These are phyloP conservation scores for Verticillium nonalfalfae DNA, from an alignment of 2,329 filamentous ascomycete genomes.

Conservation along the genomic window DNA sequence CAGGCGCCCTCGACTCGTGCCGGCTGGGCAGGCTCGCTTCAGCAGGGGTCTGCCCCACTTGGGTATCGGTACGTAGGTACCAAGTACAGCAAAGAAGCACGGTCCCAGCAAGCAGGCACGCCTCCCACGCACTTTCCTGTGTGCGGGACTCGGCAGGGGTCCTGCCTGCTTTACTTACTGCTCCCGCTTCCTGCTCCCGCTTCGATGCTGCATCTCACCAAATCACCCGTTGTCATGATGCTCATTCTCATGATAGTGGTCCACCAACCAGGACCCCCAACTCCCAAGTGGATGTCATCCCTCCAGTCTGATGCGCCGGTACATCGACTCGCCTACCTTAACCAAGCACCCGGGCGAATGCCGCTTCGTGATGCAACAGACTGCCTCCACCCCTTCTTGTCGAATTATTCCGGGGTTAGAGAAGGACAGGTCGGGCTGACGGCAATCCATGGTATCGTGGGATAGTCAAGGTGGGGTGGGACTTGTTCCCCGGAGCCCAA, in stretches of 20 bases:
- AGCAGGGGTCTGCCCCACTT: neutral
- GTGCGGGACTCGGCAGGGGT: neutral
- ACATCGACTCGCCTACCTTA: neutral
- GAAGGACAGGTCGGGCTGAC: neutral
- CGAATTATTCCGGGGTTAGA: neutral
- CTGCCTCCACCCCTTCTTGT: neutral
- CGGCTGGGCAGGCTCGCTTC: neutral
- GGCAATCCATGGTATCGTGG: neutral
- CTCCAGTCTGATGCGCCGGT: neutral
- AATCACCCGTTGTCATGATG: neutral
- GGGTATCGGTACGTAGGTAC: neutral
- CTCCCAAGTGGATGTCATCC: neutral
- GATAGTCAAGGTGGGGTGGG: neutral
- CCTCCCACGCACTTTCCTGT: neutral
- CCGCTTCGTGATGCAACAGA: neutral
- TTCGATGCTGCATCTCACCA: neutral
- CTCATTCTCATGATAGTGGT: neutral
- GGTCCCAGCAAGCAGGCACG: neutral
- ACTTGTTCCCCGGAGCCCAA: neutral
- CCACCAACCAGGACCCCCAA: neutral
- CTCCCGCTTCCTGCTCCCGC: too few species aligned
- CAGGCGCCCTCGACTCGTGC: neutral
- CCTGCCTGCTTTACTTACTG: neutral
- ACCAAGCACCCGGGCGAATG: neutral
- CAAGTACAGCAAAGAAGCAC: neutral